Conservation (phyloP, 202 grass and related monocot genomes). For the Zoysia matrella region DNA sequence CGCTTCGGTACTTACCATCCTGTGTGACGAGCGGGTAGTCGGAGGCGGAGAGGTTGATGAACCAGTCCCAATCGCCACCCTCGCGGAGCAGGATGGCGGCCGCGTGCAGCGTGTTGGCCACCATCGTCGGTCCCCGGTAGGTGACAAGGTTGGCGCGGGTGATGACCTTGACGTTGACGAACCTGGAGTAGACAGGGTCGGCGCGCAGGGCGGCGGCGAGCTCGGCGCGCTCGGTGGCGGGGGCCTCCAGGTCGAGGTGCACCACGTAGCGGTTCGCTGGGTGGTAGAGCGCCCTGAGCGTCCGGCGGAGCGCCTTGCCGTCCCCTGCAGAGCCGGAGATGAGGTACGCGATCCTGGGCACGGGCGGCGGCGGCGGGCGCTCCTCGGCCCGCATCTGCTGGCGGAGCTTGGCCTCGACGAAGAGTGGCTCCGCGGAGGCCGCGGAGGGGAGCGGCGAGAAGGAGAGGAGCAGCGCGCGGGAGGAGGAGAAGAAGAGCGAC, state of each 20-base stretch:
- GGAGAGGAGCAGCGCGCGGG: constrained; percentile 71
- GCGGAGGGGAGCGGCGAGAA: constrained; percentile 74
- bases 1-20: constrained; percentile 73
- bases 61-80: constrained; percentile 75
- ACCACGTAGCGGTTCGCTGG: constrained; percentile 78
- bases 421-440: constrained; percentile 67
- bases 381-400: constrained; percentile 41
- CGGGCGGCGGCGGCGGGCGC: constrained; percentile 17
- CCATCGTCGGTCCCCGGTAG: constrained; percentile 65
- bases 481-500: constrained; percentile 79
- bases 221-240: constrained; percentile 67
- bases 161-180: constrained; percentile 81
- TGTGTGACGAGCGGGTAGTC: constrained; percentile 94
- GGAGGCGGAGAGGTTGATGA: constrained; percentile 54
- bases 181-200: constrained; percentile 72
- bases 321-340: constrained; percentile 88
- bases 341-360: constrained; percentile 80
- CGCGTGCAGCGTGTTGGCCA: constrained; percentile 96
- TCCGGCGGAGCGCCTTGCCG: constrained; percentile 71
- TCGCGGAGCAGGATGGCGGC: constrained; percentile 87
- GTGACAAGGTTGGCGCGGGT: constrained; percentile 78
- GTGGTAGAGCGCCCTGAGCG: constrained; percentile 85
- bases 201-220: constrained; percentile 60
- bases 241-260: constrained; percentile 94
- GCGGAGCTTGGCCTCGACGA: constrained; percentile 8